Evolutionary conservation across 495 filamentous ascomycete species (phyloP).

Genomic region (Parmelia sp.): DNA sequence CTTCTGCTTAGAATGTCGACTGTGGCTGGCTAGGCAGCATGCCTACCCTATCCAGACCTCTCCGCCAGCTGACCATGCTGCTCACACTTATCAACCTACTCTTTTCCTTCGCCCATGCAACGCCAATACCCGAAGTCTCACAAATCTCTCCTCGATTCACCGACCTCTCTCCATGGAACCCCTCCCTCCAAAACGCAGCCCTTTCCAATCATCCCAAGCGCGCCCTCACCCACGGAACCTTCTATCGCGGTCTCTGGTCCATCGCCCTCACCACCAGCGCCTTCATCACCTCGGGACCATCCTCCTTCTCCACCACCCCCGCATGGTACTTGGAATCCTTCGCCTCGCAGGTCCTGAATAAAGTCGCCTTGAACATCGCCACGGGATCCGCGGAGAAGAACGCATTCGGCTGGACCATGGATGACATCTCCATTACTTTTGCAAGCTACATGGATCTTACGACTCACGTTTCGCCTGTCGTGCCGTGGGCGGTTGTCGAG

Average conservation of each 20-base stretch:
- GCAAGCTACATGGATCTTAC: background rate
- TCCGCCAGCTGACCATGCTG: background rate
- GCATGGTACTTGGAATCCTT: background rate
- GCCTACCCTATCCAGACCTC: background rate
- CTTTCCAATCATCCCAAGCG: background rate
- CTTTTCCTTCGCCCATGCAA: background rate
- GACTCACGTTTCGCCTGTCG: background rate
- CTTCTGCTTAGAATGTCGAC: background rate
- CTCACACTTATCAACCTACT: background rate
- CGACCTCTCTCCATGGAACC: background rate
- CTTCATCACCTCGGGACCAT: background rate
- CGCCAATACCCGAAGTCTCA: background rate
- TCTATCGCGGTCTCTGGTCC: background rate
- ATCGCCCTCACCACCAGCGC: background rate
- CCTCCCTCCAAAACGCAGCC: background rate
- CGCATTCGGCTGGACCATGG: background rate
- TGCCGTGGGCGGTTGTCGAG: slow-evolving; percentile 1
- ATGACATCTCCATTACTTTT: background rate
- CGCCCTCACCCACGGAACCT: background rate
- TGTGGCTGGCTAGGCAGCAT: background rate
- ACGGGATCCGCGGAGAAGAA: background rate
- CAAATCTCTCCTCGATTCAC: background rate
- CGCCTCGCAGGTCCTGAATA: background rate
- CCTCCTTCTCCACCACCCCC: background rate
- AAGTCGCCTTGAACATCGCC: background rate